These are phyloP conservation scores for Blastocystis sp. DNA, from an alignment of 352 stramenopile species.

Conservation along the genomic window DNA sequence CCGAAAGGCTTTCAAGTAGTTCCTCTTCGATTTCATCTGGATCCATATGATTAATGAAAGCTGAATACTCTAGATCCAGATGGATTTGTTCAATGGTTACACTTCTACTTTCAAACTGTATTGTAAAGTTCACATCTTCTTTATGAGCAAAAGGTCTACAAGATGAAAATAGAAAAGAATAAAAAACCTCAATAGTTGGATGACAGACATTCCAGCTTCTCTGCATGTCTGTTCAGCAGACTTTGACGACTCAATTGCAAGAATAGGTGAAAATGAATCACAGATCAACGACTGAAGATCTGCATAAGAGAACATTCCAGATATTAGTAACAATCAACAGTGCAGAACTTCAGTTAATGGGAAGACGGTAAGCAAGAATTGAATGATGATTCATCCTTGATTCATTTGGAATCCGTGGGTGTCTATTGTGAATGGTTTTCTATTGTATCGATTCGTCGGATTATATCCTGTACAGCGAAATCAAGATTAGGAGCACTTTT, in stretches of 20 bases:
- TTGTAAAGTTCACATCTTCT: conserved; percentile 20
- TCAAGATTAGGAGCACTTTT: too few species aligned
- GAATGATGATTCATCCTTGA: too few species aligned
- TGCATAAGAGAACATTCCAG: conserved; percentile 1
- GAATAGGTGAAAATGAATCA: not conserved
- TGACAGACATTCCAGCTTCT: not conserved
- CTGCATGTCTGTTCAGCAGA: conserved; percentile 41
- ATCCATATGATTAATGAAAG: not conserved
- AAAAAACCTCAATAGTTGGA: conserved; percentile 16
- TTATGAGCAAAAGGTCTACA: conserved; percentile 12
- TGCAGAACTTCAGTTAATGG: too few species aligned
- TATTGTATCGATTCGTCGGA: too few species aligned
- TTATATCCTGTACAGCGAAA: too few species aligned
- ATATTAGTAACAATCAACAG: not conserved
- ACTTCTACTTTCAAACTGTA: conserved; percentile 31
- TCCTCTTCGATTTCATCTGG: not conserved
- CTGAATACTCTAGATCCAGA: conserved; percentile 27
- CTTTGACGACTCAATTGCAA: conserved; percentile 31
- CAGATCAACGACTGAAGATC: not conserved
- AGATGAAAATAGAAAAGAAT: not conserved
- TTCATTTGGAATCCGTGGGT: too few species aligned
- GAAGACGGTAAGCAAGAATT: too few species aligned
- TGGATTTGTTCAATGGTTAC: not conserved
- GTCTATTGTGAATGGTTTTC: too few species aligned
- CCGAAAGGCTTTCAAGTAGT: not conserved